Percentiles rank a stretch among this genome's conserved stretches.
phyloP scores from a whole-genome alignment of 116 monocot species.

The Trichopus zeylanicus region DNA sequence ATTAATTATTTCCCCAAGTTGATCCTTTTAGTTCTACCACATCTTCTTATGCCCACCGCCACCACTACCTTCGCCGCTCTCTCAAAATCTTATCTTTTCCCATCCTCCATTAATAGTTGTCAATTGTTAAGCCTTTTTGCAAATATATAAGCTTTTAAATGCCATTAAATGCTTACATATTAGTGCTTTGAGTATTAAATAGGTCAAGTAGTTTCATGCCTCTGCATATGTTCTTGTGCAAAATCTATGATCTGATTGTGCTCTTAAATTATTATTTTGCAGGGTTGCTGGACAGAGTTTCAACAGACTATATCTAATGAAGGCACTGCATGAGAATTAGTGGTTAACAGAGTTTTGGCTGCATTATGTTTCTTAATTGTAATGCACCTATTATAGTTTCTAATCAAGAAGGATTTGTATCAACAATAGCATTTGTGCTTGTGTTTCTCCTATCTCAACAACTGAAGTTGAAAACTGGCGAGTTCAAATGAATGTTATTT shows the following conservation, averaged over 20 bases:
- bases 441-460: no score
- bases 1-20: no score
- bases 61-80: no score
- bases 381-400: background rate
- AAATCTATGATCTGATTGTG: background rate
- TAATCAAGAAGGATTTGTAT: background rate
- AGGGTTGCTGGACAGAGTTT: constrained; percentile 76
- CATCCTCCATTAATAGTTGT: background rate
- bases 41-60: no score
- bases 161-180: no score
- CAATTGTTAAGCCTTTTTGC: background rate
- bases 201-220: background rate
- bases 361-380: background rate
- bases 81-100: no score
- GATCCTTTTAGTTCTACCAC: no score
- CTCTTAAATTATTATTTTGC: constrained; percentile 2
- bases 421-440: background rate
- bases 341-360: background rate
- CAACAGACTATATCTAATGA: constrained; percentile 63
- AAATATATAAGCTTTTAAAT: background rate
- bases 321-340: constrained; percentile 77
- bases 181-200: no score
- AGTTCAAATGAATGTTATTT: no score
- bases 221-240: background rate
- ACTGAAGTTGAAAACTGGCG: no score